Evolutionary conservation across 192 early-diverging fungal species (phyloP).

Genomic region (Mycoemilia scoparia): DNA sequence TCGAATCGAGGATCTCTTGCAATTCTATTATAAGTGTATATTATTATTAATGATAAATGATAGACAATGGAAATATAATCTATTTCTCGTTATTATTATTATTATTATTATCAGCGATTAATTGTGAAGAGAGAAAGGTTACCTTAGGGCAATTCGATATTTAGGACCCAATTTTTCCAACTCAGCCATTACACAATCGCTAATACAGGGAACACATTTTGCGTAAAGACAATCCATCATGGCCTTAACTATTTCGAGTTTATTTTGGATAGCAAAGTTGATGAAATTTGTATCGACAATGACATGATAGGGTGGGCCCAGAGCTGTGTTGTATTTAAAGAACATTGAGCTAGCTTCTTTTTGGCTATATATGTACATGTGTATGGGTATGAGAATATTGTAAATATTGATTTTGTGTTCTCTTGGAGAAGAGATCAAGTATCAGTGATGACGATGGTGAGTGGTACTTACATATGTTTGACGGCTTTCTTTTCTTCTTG

Average conservation of each 20-base stretch:
- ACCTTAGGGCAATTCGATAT: conserved; percentile 81
- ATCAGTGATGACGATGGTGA: too few relatives aligned
- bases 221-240: conserved; percentile 99
- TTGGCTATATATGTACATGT: too few relatives aligned
- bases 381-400: too few relatives aligned
- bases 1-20: conserved; percentile 97
- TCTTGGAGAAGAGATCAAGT: too few relatives aligned
- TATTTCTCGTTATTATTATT: neutral
- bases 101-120: neutral
- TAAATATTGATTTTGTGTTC: too few relatives aligned
- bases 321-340: conserved; percentile 89
- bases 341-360: too few relatives aligned
- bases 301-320: conserved; percentile 92
- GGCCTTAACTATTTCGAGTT: conserved; percentile 83
- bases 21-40: too few relatives aligned
- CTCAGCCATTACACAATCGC: conserved; percentile 97
- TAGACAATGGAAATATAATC: conserved; percentile 1
- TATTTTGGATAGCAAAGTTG: conserved; percentile 99
- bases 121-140: too few relatives aligned
- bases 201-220: conserved; percentile 93
- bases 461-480: too few relatives aligned
- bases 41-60: neutral
- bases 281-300: conserved; percentile 99
- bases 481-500: too few relatives aligned
- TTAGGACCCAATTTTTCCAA: conserved; percentile 94